Percentiles rank a stretch among this genome's conserved stretches.
Conservation (phyloP, 768 basidiomycete species). For the Kwoniella heveanensis region DNA sequence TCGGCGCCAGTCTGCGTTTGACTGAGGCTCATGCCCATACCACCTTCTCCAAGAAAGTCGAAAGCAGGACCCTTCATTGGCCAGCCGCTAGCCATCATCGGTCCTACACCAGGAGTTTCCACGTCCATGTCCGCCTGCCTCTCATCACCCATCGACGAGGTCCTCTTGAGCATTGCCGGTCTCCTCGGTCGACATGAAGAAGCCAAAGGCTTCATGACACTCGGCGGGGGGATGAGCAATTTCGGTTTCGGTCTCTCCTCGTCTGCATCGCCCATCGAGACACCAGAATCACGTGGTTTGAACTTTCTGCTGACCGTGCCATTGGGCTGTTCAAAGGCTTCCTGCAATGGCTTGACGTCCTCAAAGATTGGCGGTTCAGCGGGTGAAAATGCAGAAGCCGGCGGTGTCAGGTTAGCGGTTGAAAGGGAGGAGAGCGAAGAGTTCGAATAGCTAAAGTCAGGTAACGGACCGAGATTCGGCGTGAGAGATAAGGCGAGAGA, state of each 20-base stretch:
- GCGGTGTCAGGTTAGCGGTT: conserved; percentile 40
- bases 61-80: conserved; percentile 37
- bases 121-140: conserved; percentile 19
- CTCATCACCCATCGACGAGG: conserved; percentile 51
- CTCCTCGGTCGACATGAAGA: conserved; percentile 28
- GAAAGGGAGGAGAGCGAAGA: conserved; percentile 48
- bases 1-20: conserved; percentile 17
- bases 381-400: conserved; percentile 44
- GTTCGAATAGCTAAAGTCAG: conserved; percentile 45
- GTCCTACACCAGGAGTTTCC: conserved; percentile 45
- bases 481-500: conserved; percentile 41
- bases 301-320: conserved; percentile 46
- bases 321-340: conserved; percentile 43
- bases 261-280: conserved; percentile 39
- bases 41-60: conserved; percentile 43
- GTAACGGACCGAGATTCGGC: conserved; percentile 29
- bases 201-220: conserved; percentile 17
- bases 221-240: conserved; percentile 11
- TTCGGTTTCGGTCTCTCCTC: conserved; percentile 20
- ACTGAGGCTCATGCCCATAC: conserved; percentile 19
- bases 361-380: conserved; percentile 52
- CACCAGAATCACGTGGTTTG: conserved; percentile 54
- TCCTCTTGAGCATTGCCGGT: conserved; percentile 50
- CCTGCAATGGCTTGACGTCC: conserved; percentile 53
- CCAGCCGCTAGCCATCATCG: conserved; percentile 42